Conservation (phyloP, 352 stramenopile species). For the Hyaloperonospora brassicae region DNA sequence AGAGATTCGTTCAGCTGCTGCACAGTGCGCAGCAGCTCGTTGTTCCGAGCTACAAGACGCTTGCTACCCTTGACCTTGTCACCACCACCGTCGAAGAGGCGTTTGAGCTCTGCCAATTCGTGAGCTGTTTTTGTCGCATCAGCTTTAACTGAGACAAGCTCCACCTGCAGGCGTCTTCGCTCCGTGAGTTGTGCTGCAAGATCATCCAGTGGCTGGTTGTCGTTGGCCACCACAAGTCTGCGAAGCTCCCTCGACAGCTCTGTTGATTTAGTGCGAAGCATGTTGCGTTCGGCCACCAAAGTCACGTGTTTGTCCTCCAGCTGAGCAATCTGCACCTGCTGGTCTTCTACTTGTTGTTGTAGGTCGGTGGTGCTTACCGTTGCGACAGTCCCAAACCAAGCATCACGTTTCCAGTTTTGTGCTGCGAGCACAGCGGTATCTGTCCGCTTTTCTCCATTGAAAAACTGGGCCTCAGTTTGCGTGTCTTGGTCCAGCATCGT, state of each 20-base stretch:
- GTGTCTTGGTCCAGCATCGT: constrained; percentile 26
- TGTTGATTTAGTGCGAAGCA: constrained; percentile 37
- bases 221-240: constrained; percentile 41
- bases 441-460: constrained; percentile 7
- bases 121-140: constrained; percentile 45
- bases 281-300: constrained; percentile 49
- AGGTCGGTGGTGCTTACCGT: constrained; percentile 37
- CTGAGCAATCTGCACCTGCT: constrained; percentile 21
- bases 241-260: constrained; percentile 57
- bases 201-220: constrained; percentile 45
- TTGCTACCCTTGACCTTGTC: constrained; percentile 63
- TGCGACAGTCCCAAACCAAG: constrained; percentile 26
- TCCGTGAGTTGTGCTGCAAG: constrained; percentile 52
- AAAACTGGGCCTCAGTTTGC: constrained; percentile 43
- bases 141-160: constrained; percentile 46
- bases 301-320: constrained; percentile 34
- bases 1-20: constrained; percentile 67
- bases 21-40: constrained; percentile 62
- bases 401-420: constrained; percentile 17
- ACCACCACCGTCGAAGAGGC: constrained; percentile 41
- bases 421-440: constrained; percentile 7
- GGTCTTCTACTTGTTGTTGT: constrained; percentile 29
- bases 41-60: constrained; percentile 52
- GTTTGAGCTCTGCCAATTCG: constrained; percentile 55
- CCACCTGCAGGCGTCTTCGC: constrained; percentile 38